Percentiles rank a stretch among this genome's conserved stretches.
phyloP scores from a whole-genome alignment of 2,329 filamentous ascomycete genomes.

The Stagonosporopsis cucurbitacearum region DNA sequence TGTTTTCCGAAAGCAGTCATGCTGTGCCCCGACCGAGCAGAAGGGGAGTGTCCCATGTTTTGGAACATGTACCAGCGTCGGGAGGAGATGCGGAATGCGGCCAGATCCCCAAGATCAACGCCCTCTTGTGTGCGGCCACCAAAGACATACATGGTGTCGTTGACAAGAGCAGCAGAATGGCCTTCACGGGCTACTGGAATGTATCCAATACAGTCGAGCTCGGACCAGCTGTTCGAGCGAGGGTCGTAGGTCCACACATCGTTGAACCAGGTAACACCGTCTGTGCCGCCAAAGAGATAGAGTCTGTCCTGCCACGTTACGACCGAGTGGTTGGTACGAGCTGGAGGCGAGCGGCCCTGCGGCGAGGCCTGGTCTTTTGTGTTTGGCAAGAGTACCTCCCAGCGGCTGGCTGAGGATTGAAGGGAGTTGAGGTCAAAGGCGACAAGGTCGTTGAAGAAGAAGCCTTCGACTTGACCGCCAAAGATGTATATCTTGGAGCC shows the following conservation, averaged over 20 bases:
- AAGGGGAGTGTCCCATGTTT: constrained; percentile 97
- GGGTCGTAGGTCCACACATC: constrained; percentile 98
- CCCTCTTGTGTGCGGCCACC: constrained; percentile 95
- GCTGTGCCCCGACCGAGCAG: constrained; percentile 90
- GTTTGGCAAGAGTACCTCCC: constrained; percentile 89
- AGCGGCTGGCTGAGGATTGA: constrained; percentile 87
- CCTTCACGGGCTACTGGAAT: constrained; percentile 94
- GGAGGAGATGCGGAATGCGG: constrained; percentile 81
- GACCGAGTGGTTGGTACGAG: constrained; percentile 92
- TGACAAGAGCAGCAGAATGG: constrained; percentile 89
- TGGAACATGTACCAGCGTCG: constrained; percentile 99
- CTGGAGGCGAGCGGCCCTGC: constrained; percentile 65
- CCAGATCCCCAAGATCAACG: constrained; percentile 87
- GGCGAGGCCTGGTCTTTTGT: constrained; percentile 62
- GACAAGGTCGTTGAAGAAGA: constrained; percentile 96
- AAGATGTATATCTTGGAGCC: constrained; percentile 98
- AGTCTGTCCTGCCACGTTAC: constrained; percentile 92
- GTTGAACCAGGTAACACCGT: constrained; percentile 97
- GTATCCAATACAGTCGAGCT: constrained; percentile 95
- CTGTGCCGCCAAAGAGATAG: constrained; percentile 96
- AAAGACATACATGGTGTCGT: constrained; percentile 99
- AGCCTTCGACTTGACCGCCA: constrained; percentile 94
- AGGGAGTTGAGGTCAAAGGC: constrained; percentile 96
- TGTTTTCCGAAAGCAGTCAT: constrained; percentile 96
- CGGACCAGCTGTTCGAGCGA: constrained; percentile 78